These are phyloP conservation scores for Vitis labrusca DNA, from an alignment of 164 flowering plant species.

Conservation along the genomic window DNA sequence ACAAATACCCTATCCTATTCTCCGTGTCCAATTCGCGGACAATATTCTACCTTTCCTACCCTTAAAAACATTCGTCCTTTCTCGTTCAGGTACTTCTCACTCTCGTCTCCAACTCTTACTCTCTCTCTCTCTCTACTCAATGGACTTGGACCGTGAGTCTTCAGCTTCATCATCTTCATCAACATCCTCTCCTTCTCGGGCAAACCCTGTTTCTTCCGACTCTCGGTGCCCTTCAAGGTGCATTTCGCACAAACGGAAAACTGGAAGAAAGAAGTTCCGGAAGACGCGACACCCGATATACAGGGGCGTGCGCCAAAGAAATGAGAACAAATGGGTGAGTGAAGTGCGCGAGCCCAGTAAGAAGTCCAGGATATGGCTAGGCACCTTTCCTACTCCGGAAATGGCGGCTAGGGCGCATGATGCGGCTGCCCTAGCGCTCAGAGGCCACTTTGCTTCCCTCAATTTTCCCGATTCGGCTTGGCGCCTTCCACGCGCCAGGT, in stretches of 20 bases:
- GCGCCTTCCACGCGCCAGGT: constrained; percentile 23
- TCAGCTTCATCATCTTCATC: too few relatives aligned
- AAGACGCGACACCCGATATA: constrained; percentile 50
- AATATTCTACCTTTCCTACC: too few relatives aligned
- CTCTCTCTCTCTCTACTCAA: too few relatives aligned
- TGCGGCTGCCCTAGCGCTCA: constrained; percentile 46
- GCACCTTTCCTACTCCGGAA: constrained; percentile 50
- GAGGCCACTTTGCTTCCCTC: constrained; percentile 31
- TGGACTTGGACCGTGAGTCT: too few relatives aligned
- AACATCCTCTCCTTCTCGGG: too few relatives aligned
- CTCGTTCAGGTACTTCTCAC: too few relatives aligned
- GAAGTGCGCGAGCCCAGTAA: constrained; percentile 48
- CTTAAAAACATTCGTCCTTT: too few relatives aligned
- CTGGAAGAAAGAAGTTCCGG: constrained; percentile 42
- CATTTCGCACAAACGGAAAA: constrained; percentile 17
- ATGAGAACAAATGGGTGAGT: constrained; percentile 45
- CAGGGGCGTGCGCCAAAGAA: constrained; percentile 42
- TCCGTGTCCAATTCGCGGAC: too few relatives aligned
- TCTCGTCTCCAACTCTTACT: too few relatives aligned
- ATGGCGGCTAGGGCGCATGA: constrained; percentile 64
- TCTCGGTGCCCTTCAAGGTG: too few relatives aligned
- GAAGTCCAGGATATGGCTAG: constrained; percentile 52
- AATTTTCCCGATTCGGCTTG: constrained; percentile 40
- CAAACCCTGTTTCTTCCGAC: too few relatives aligned
- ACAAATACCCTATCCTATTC: too few relatives aligned